Evolutionary conservation across 129 eudicot genomes (phyloP), one percentile per base, ranked within the genome.

Genomic region (Flaveria ramosissima): DNA sequence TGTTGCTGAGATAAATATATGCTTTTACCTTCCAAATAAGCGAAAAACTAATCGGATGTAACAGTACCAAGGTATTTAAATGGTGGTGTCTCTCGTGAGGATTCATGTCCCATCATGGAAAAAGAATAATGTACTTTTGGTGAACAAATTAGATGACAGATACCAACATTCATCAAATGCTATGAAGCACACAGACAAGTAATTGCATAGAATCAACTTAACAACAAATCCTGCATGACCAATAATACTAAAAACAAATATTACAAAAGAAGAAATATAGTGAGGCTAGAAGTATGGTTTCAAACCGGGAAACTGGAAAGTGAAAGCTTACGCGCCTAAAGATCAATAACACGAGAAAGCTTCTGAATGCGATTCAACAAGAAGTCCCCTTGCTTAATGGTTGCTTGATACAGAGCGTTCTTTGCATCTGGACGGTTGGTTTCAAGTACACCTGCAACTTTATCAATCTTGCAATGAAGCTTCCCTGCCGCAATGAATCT

Each of bases 401-500:
- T 94, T 47, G 98, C 88, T 78, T 94, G 98, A 86, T 94, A 94
- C 39, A 94, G 92, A 17, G 98, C 98, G 70, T 94, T 94, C 90
- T 91, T 94, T 23, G 98, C 92, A 86, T 94, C 97, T 0, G 98
- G 98, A 2, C 97, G 92, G 55, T 94, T 94, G 7, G 98, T 94
- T 84, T 94, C 98, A 69, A 94, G 72, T 0, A 91, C 98, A 14
- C 98, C 96, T 9, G 98, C 96, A 51, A 94, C 98, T 75, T 94
- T 94, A 81, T 94, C 98, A 36, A 94, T 94, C 85, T 94, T 94
- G 89, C 97, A 94, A 65, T 94, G 98, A 36, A 94, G 93, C 89
- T 91, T 94, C 68, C 98, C 98, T 1, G 97, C 98, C 39, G 98
- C 97, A 71, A 94, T 91, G 63, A 94, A 94, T 24, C 93, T 93